phyloP scores from a whole-genome alignment of 192 early-diverging fungal species.

The Entrophospora sp. region DNA sequence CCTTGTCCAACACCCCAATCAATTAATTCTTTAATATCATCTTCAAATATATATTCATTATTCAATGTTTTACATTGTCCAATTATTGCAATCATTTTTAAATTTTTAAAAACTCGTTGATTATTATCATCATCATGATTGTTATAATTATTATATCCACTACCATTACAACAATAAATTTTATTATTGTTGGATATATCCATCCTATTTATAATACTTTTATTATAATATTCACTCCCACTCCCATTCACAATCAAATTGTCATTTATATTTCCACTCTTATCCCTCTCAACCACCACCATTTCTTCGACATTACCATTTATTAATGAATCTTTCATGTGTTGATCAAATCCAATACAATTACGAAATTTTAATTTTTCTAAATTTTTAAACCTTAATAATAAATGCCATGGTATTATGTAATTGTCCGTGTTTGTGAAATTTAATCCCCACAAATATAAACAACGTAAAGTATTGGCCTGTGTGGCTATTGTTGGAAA shows the following conservation, averaged over 20 bases:
- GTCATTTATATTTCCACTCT: no score
- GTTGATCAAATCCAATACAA: conserved; percentile 2
- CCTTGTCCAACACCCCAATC: conserved; percentile 13
- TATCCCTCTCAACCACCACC: no score
- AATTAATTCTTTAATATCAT: not conserved
- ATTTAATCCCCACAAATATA: not conserved
- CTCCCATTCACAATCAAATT: no score
- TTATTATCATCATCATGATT: no score
- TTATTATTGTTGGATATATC: no score
- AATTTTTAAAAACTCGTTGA: not conserved
- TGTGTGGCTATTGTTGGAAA: not conserved
- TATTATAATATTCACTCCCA: no score
- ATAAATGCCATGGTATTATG: not conserved
- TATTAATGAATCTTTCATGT: not conserved
- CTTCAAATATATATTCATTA: not conserved
- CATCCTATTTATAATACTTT: no score
- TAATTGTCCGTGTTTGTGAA: not conserved
- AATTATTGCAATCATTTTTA: conserved; percentile 1
- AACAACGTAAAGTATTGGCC: not conserved
- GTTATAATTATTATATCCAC: no score
- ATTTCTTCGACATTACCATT: no score
- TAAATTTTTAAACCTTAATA: not conserved
- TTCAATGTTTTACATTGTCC: not conserved
- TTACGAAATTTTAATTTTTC: conserved; percentile 6
- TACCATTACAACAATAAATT: no score